Percentiles rank a stretch among this genome's conserved stretches.
Conservation (phyloP, 106 monocot species). For the Allium fistulosum region DNA sequence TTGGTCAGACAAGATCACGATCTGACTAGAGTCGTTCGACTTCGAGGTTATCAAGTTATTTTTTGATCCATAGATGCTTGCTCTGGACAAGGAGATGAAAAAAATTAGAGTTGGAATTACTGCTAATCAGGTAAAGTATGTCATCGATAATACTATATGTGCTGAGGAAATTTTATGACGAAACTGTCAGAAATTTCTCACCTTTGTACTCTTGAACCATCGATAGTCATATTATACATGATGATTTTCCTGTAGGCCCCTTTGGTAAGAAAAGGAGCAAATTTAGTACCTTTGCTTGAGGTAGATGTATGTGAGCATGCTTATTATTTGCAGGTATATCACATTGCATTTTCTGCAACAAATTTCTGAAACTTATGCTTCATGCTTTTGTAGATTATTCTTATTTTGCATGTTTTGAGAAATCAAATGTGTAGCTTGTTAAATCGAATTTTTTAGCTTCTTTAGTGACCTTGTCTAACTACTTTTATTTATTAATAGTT, state of each 20-base stretch:
- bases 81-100: constrained; percentile 78
- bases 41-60: background rate
- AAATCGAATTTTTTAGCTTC: too few species aligned
- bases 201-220: background rate
- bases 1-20: too few species aligned
- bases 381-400: background rate
- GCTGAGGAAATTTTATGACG: too few species aligned
- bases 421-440: too few species aligned
- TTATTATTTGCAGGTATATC: too few species aligned
- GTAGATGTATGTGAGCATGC: constrained; percentile 92
- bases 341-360: too few species aligned
- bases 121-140: constrained; percentile 69
- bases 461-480: too few species aligned
- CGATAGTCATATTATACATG: background rate
- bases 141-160: too few species aligned
- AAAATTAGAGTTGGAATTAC: constrained; percentile 81
- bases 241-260: constrained; percentile 52
- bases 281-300: constrained; percentile 60
- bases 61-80: constrained; percentile 56
- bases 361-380: too few species aligned
- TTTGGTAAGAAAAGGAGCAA: constrained; percentile 69
- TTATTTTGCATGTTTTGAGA: too few species aligned
- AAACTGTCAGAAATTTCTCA: background rate
- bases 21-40: too few species aligned
- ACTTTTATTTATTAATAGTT: too few species aligned